Conservation (phyloP, 306 rosid species). For the Rosa chinensis region DNA sequence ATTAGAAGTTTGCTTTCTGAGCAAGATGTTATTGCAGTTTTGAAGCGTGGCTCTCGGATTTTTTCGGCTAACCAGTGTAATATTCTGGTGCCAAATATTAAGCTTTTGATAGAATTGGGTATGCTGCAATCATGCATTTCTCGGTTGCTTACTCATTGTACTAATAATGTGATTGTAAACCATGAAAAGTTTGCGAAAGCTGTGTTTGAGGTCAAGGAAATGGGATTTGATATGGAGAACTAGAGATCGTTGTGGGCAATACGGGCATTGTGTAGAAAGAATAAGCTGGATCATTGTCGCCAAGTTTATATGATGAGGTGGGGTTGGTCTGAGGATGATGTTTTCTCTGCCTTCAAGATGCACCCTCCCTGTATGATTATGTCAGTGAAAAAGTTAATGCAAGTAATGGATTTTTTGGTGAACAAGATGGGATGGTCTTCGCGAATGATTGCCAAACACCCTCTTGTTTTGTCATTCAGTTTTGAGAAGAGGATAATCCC, state of each 20-base stretch:
- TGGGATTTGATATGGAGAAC: background rate
- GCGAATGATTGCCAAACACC: background rate
- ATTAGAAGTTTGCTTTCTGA: background rate
- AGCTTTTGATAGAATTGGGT: background rate
- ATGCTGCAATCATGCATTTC: background rate
- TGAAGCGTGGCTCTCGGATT: background rate
- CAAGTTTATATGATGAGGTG: background rate
- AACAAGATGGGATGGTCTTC: constrained; percentile 1
- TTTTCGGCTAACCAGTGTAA: background rate
- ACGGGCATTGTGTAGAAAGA: background rate
- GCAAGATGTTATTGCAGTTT: background rate
- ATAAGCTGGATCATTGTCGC: background rate
- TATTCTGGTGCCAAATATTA: background rate
- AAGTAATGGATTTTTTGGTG: background rate
- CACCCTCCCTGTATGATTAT: background rate
- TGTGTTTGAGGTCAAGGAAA: background rate
- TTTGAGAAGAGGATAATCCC: background rate
- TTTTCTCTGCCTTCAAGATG: background rate
- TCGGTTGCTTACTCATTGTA: background rate
- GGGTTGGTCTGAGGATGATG: constrained; percentile 4
- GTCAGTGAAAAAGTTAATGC: background rate
- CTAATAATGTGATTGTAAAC: background rate
- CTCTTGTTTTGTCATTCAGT: background rate
- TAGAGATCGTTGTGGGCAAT: background rate
- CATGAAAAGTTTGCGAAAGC: background rate